phyloP scores from a whole-genome alignment of 805 yeast species.

The Hanseniaspora clermontiae region DNA sequence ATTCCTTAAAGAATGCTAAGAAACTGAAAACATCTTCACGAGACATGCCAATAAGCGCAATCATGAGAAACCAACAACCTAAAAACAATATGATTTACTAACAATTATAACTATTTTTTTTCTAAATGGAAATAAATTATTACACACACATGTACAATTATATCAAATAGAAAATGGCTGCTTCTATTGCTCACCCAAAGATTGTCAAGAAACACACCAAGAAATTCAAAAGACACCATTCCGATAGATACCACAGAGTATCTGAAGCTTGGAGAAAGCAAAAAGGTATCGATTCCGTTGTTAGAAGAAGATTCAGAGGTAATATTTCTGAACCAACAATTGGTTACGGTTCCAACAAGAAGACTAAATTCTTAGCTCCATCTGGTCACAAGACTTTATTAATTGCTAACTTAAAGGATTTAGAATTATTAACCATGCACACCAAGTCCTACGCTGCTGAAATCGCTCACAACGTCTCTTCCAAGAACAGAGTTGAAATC shows the following conservation, averaged over 20 bases:
- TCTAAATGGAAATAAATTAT: neutral
- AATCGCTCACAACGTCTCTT: slow-evolving; percentile 96
- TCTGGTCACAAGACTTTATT: slow-evolving; percentile 97
- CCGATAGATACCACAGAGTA: slow-evolving; percentile 98
- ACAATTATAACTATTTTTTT: neutral
- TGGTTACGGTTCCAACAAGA: slow-evolving; percentile 99
- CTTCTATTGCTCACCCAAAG: slow-evolving; percentile 96
- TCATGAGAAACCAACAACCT: too few relatives aligned
- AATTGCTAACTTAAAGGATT: slow-evolving; percentile 83
- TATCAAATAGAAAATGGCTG: slow-evolving; percentile 57
- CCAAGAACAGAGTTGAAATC: slow-evolving; percentile 94
- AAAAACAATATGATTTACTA: neutral
- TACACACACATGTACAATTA: neutral
- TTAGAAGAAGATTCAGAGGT: slow-evolving; percentile 99
- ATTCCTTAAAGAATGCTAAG: too few relatives aligned
- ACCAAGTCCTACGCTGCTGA: slow-evolving; percentile 99
- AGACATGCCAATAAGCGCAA: too few relatives aligned
- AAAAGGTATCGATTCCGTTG: slow-evolving; percentile 99
- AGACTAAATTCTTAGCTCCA: slow-evolving; percentile 89
- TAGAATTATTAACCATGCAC: slow-evolving; percentile 92
- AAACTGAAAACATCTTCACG: too few relatives aligned
- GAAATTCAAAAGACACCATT: slow-evolving; percentile 99
- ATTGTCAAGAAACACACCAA: slow-evolving; percentile 98
- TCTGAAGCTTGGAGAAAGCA: slow-evolving; percentile 99
- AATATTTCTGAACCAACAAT: slow-evolving; percentile 97